Base-by-base conservation (phyloP, 2,329 filamentous ascomycete genomes). In the Exophiala oligosperma region DNA sequence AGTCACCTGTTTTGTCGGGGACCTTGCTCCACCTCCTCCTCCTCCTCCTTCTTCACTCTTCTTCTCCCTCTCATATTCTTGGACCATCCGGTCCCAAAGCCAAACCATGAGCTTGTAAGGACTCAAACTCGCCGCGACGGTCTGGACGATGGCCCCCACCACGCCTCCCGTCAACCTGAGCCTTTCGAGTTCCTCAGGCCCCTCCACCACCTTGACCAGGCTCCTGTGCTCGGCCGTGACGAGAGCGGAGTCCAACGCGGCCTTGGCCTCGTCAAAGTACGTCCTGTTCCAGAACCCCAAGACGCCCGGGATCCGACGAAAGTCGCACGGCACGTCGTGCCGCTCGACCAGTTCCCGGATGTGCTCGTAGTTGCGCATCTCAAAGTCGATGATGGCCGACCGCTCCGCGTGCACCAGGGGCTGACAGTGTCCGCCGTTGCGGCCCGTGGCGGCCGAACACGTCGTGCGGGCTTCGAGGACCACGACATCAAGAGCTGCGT, bases 391-490 rank as follows among this genome's bases (percentile, higher is more conserved):
- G 6, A 46, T 52, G 23, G 21, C 50, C 11, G 49, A n/a, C 5
- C 52, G 43, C 24, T 55, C 38, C 24, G 46, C 43, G 29, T 55
- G 52, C 3, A 55, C 35, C 17, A 55, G 87, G 3, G 76, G 76
- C 44, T 74, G 71, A n/a, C 77, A 50, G 61, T 79, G 76, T 1
- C 76, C 76, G 17, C 77, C 76, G 64, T 78, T 78, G 17, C 75
- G 69, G 7, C 74, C 75, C 29, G 74, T 78, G 2, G 76, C 76
- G 2, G 75, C 76, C 21, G 73, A 77, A 54, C 74, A 77, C 1
- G 68, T 70, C 52, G 71, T 65, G 24, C 74, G 63, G 1, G 73
- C 74, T 55, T 77, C 75, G 1, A 77, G 62, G 56, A 77, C 64
- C 23, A 76, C 63, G 28, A 77, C 62, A 3, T 56, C 23, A 6